Evolutionary conservation across 2,329 filamentous ascomycete genomes (phyloP).

Genomic region (Graphilbum fragrans): DNA sequence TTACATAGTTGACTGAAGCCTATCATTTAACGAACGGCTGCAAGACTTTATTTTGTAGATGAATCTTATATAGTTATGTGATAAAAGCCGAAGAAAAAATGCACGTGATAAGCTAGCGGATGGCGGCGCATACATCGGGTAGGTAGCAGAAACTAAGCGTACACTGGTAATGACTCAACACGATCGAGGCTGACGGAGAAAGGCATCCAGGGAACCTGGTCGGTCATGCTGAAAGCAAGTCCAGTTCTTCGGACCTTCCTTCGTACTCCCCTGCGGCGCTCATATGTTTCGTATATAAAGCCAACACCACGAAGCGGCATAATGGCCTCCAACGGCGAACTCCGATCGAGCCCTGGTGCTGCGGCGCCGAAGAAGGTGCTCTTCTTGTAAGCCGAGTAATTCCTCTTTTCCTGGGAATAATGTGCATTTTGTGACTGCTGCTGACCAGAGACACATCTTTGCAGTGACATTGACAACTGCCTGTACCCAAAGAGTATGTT

Average conservation of each 20-base stretch:
- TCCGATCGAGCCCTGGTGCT: not conserved
- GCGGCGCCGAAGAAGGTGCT: constrained; percentile 20
- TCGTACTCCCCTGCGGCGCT: constrained; percentile 1
- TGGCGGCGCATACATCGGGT: no score
- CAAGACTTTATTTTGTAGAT: no score
- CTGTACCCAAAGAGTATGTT: constrained; percentile 73
- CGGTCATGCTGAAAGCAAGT: constrained; percentile 8
- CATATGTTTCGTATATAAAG: constrained; percentile 1
- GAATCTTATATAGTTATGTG: no score
- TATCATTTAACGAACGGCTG: no score
- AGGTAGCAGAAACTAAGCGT: no score
- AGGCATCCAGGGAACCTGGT: constrained; percentile 9
- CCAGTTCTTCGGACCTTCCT: not conserved
- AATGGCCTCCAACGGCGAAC: not conserved
- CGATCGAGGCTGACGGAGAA: no score
- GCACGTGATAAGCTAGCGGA: no score
- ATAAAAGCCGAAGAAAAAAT: no score
- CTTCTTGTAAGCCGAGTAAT: constrained; percentile 37
- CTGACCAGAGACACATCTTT: constrained; percentile 13
- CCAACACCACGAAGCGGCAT: not conserved
- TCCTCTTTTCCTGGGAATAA: no score
- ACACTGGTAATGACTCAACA: no score
- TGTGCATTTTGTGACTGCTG: not conserved
- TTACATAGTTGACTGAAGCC: no score
- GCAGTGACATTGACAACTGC: constrained; percentile 98